These are phyloP conservation scores for Aspergillus fumigatiaffinis DNA, from an alignment of 2,329 filamentous ascomycete genomes.

Conservation along the genomic window DNA sequence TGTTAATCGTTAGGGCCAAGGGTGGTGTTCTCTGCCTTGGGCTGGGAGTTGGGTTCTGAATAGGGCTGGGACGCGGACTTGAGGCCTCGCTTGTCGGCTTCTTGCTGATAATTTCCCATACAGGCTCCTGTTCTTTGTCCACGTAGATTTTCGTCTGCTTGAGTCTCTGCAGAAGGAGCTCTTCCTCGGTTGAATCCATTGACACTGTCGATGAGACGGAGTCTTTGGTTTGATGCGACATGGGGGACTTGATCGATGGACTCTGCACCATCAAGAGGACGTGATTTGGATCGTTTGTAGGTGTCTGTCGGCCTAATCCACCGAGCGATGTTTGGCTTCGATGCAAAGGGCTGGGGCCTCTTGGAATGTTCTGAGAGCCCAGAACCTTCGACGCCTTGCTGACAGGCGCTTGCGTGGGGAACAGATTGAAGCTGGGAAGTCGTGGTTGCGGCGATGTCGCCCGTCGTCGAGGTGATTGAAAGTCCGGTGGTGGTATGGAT, in stretches of 20 bases:
- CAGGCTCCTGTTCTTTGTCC: conserved; percentile 16
- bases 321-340: conserved; percentile 18
- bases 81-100: conserved; percentile 3
- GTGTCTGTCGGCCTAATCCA: conserved; percentile 12
- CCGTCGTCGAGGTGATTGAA: conserved; percentile 26
- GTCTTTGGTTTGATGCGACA: conserved; percentile 13
- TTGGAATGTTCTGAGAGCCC: conserved; percentile 30
- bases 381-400: conserved; percentile 29
- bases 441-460: conserved; percentile 35
- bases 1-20: conserved; percentile 12
- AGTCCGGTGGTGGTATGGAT: conserved; percentile 7
- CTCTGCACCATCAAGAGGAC: conserved; percentile 7
- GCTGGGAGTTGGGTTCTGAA: background rate
- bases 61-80: background rate
- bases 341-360: conserved; percentile 21
- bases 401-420: conserved; percentile 29
- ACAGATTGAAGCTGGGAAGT: conserved; percentile 37
- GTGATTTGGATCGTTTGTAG: conserved; percentile 11
- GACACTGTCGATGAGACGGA: conserved; percentile 16
- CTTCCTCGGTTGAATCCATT: conserved; percentile 11
- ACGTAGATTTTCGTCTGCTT: conserved; percentile 14
- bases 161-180: conserved; percentile 12
- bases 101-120: conserved; percentile 21
- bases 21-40: background rate
- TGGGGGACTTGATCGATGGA: background rate